Evolutionary conservation across 768 basidiomycete genomes (phyloP), one percentile per base, ranked within the genome.

Genomic region (Hygrophorus pudorinus): DNA sequence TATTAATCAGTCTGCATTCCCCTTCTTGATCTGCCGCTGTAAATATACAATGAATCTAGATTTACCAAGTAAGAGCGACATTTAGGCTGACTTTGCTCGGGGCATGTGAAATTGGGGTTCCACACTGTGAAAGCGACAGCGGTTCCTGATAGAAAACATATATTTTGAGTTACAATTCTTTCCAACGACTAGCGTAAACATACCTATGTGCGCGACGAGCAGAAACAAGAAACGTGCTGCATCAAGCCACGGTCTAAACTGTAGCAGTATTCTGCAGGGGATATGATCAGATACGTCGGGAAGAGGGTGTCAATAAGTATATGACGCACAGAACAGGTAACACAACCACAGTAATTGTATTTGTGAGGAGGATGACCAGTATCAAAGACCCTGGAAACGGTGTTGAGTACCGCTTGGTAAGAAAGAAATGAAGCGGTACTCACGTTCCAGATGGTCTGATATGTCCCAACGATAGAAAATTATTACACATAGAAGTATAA

Each of bases 231-330:
- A 53, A 24, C 76, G 67, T 9, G 73, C 71, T 1, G 63, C 65
- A 51, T 81, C 79, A 3, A 78, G 54, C 75, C 75, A 79, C 11
- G 60, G 52, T 31, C 75, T 65, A 38, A 78, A 79, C 32, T 59
- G 47, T 1, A 71, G 53, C 29, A 76, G 52, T 18, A 77, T 58
- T 47, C 76, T 77, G 34, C 3, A 21, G 30, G 28, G 18, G 36
- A 12, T 18, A 18, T 42, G 37, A 18, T 42, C 41, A 16, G 53
- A 43, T 29, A 31, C 24, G 45, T 47, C 44, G 7, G 38, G 38
- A 40, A 31, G 55, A 42, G 13, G n/a, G 32, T 17, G 37, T 36
- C 41, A n/a, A n/a, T n/a, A n/a, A n/a, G n/a, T n/a, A n/a, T n/a
- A n/a, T n/a, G n/a, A 38, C 70, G 31, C 42, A 73, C 74, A 76